Conservation (phyloP, 768 basidiomycete genomes). For the Collybiopsis confluens region DNA sequence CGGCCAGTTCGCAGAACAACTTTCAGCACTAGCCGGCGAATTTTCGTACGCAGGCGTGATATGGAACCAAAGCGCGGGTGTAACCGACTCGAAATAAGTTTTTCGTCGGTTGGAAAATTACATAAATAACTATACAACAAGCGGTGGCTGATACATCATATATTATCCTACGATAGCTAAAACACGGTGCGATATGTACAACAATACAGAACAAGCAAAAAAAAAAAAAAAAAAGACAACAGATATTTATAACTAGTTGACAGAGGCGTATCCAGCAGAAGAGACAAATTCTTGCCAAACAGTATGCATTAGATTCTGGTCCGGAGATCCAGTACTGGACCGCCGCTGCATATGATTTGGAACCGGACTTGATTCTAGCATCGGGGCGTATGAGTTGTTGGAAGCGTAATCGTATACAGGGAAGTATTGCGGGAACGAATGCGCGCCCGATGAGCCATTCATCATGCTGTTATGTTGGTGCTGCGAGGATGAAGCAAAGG, state of each 20-base stretch:
- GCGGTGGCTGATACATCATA: too few relatives aligned
- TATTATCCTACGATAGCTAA: too few relatives aligned
- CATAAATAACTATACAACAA: too few relatives aligned
- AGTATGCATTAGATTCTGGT: constrained; percentile 52
- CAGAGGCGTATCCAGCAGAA: constrained; percentile 19
- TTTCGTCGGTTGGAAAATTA: too few relatives aligned
- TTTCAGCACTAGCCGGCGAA: too few relatives aligned
- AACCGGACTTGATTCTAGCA: constrained; percentile 38
- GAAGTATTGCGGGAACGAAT: constrained; percentile 62
- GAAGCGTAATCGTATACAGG: constrained; percentile 67
- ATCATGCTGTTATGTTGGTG: constrained; percentile 9
- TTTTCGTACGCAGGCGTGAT: too few relatives aligned
- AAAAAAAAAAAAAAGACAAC: neutral
- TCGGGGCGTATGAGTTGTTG: constrained; percentile 23
- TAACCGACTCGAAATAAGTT: too few relatives aligned
- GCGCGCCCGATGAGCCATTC: neutral
- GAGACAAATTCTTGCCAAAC: constrained; percentile 66
- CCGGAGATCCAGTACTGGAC: constrained; percentile 52
- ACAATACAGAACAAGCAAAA: neutral
- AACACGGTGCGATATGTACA: too few relatives aligned
- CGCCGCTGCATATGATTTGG: constrained; percentile 28
- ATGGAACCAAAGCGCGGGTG: too few relatives aligned
- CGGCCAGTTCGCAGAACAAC: too few relatives aligned
- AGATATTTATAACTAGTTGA: neutral
- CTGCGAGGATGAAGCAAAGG: constrained; percentile 10